phyloP scores from a whole-genome alignment of 805 yeast species.

The Starmerella bombi region DNA sequence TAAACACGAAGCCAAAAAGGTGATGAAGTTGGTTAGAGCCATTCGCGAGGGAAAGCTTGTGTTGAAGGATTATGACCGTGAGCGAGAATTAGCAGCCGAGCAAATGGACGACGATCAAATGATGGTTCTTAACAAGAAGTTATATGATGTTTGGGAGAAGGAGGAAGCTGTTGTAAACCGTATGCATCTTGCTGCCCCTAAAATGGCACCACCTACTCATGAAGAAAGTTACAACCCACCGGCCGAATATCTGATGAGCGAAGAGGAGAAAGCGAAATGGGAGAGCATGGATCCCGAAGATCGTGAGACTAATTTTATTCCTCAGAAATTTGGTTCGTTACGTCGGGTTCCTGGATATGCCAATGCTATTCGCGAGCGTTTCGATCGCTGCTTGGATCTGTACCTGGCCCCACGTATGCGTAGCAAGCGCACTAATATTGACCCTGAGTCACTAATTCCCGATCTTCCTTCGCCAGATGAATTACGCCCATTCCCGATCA shows the following conservation, averaged over 20 bases:
- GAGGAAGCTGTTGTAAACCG: conserved; percentile 57
- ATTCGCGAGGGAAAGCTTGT: conserved; percentile 91
- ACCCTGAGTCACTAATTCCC: conserved; percentile 91
- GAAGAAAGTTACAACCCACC: conserved; percentile 98
- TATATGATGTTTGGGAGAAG: conserved; percentile 73
- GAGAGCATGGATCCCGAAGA: conserved; percentile 57
- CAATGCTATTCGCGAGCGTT: conserved; percentile 73
- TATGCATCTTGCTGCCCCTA: conserved; percentile 83
- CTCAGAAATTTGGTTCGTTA: conserved; percentile 66
- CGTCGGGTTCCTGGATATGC: conserved; percentile 90
- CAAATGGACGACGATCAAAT: conserved; percentile 35
- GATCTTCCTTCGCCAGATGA: conserved; percentile 95
- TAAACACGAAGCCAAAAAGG: conserved; percentile 87
- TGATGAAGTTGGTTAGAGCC: conserved; percentile 92
- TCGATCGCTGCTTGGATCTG: conserved; percentile 86
- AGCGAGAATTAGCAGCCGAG: conserved; percentile 30
- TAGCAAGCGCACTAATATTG: conserved; percentile 77
- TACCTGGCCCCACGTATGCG: conserved; percentile 94
- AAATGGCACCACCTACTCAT: conserved; percentile 87
- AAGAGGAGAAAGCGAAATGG: conserved; percentile 66
- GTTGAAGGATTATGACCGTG: conserved; percentile 50
- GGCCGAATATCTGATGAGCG: conserved; percentile 72
- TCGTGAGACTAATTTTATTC: conserved; percentile 64
- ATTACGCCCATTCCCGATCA: conserved; percentile 90
- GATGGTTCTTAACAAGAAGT: conserved; percentile 25